Percentiles rank a stretch among this genome's conserved stretches.
Evolutionary conservation across 2,329 filamentous ascomycete genomes (phyloP).

Genomic region (Ilyonectria sp.): DNA sequence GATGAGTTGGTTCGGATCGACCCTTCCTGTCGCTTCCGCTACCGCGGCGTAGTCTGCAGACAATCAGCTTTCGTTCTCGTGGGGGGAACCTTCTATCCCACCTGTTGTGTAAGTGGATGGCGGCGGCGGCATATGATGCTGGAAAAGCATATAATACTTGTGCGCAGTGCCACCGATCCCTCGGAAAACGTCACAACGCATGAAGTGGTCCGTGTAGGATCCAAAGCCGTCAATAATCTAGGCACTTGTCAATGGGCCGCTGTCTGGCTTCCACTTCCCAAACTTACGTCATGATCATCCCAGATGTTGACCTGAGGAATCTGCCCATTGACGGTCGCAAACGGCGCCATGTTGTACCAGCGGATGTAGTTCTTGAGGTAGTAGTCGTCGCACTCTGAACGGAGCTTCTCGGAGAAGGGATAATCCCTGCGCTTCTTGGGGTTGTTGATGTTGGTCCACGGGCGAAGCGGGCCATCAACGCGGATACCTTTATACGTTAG

Average conservation of each 20-base stretch:
- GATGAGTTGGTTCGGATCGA: constrained; percentile 80
- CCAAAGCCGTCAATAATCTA: constrained; percentile 94
- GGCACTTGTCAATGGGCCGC: constrained; percentile 56
- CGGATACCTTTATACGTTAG: constrained; percentile 70
- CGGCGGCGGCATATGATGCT: constrained; percentile 92
- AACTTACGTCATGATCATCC: constrained; percentile 89
- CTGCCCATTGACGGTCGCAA: constrained; percentile 88
- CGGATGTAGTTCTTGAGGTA: constrained; percentile 92
- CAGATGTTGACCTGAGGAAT: constrained; percentile 98
- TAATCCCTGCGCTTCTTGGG: constrained; percentile 85
- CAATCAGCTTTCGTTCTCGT: constrained; percentile 29
- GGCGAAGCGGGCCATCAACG: constrained; percentile 84
- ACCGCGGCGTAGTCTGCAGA: constrained; percentile 43
- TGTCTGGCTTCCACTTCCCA: neutral
- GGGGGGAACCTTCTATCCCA: constrained; percentile 26
- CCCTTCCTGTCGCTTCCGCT: constrained; percentile 60
- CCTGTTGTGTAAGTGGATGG: constrained; percentile 81
- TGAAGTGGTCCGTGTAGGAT: constrained; percentile 94
- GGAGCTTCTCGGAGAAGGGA: constrained; percentile 84
- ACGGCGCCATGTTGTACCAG: constrained; percentile 88
- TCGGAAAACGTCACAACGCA: constrained; percentile 91
- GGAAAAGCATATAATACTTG: constrained; percentile 99
- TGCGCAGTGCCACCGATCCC: constrained; percentile 93
- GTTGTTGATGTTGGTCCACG: constrained; percentile 88
- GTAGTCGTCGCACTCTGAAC: constrained; percentile 88